These are phyloP conservation scores for Biscogniauxia sp. DNA, from an alignment of 2,329 filamentous ascomycete species.

Conservation along the genomic window DNA sequence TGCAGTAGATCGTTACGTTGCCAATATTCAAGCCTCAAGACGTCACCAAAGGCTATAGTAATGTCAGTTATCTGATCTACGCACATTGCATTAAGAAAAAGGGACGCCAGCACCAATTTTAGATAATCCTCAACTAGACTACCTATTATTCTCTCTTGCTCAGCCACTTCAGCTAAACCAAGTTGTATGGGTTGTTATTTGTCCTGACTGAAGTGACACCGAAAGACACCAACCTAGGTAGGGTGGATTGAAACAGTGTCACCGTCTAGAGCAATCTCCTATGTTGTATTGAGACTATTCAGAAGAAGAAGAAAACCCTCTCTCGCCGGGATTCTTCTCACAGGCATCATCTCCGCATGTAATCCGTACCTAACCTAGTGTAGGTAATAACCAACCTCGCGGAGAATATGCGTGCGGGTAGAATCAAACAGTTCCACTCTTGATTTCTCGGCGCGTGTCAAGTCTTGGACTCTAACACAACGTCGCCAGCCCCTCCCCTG, in stretches of 20 bases:
- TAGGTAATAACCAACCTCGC: background rate
- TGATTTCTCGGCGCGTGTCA: background rate
- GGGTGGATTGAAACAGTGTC: background rate
- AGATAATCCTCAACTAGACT: background rate
- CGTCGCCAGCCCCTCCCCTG: background rate
- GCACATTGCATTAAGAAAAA: background rate
- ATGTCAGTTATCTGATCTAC: background rate
- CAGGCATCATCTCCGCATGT: background rate
- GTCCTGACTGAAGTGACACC: background rate
- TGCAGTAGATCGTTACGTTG: background rate
- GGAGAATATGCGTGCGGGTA: background rate
- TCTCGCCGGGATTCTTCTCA: background rate
- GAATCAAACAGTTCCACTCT: background rate
- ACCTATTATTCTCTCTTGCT: background rate
- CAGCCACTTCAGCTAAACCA: background rate
- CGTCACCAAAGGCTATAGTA: background rate
- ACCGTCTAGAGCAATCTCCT: background rate
- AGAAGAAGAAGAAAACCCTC: background rate
- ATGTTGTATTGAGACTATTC: background rate
- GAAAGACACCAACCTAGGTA: background rate
- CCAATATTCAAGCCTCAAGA: conserved; percentile 8
- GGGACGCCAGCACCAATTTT: background rate
- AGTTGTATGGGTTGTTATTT: background rate
- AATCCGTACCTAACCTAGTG: too few relatives aligned
- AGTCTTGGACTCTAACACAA: background rate